These are phyloP conservation scores for Suillus cothurnatus DNA, from an alignment of 768 basidiomycete genomes.

Conservation along the genomic window DNA sequence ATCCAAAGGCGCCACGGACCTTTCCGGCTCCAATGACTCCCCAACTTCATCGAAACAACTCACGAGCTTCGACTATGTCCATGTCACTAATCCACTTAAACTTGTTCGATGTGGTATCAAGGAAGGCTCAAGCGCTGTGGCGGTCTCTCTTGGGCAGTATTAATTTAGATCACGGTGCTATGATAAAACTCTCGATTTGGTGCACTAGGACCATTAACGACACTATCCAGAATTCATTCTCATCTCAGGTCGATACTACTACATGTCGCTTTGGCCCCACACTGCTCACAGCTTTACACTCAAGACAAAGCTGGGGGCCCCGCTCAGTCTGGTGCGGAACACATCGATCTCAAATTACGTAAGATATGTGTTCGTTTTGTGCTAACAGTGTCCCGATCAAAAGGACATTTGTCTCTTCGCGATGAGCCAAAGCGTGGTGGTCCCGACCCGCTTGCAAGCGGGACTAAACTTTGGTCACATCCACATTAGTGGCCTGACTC, in stretches of 20 bases:
- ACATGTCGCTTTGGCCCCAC: neutral
- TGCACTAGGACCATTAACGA: neutral
- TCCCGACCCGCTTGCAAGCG: neutral
- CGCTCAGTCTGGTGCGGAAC: no score
- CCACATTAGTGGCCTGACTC: neutral
- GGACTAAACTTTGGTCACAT: slow-evolving; percentile 1
- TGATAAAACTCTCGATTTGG: neutral
- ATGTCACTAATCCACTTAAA: neutral
- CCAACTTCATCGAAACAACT: neutral
- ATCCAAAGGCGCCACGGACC: slow-evolving; percentile 11
- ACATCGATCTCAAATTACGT: neutral
- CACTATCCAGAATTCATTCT: neutral
- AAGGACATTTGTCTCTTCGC: neutral
- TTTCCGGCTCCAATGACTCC: neutral
- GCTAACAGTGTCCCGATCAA: neutral
- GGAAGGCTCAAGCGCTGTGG: neutral
- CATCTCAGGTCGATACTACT: neutral
- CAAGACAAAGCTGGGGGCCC: neutral
- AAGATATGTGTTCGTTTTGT: neutral
- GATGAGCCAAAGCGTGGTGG: slow-evolving; percentile 2
- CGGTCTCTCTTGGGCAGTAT: neutral
- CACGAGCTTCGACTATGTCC: neutral
- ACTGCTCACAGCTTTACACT: neutral
- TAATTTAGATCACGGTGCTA: neutral
- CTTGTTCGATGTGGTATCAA: neutral